Evolutionary conservation across 1,284 basidiomycete genomes (phyloP).

Genomic region (Xanthoconium separans): DNA sequence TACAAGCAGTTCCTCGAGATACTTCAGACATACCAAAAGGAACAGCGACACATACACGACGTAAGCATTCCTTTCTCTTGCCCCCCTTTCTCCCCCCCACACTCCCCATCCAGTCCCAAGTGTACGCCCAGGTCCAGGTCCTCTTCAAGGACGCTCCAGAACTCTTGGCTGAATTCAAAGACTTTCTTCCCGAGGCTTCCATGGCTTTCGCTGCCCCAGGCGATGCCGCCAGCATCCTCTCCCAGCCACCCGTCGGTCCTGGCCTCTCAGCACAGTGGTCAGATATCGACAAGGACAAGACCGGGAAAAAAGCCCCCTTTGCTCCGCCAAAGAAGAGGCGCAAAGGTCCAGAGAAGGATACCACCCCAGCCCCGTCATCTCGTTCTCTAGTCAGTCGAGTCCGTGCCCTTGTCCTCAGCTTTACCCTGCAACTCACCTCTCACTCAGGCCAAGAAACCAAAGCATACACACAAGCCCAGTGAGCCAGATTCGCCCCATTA

Average conservation of each 20-base stretch:
- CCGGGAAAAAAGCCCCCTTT: slow-evolving; percentile 41
- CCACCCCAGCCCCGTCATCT: slow-evolving; percentile 52
- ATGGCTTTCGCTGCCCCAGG: slow-evolving; percentile 37
- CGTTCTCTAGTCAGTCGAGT: slow-evolving; percentile 44
- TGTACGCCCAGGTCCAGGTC: slow-evolving; percentile 89
- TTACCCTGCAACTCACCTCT: slow-evolving; percentile 6
- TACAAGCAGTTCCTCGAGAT: slow-evolving; percentile 99
- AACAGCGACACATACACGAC: slow-evolving; percentile 85
- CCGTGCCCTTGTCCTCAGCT: slow-evolving; percentile 11
- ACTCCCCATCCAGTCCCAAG: slow-evolving; percentile 54
- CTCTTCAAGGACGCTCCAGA: slow-evolving; percentile 94
- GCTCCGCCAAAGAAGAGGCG: slow-evolving; percentile 49
- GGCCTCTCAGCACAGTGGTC: slow-evolving; percentile 38
- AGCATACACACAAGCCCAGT: slow-evolving; percentile 53
- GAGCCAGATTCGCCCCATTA: slow-evolving; percentile 59
- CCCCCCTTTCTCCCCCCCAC: slow-evolving; percentile 7
- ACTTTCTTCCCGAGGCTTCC: slow-evolving; percentile 83
- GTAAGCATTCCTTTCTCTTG: slow-evolving; percentile 48
- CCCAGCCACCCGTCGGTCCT: slow-evolving; percentile 40
- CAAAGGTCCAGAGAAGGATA: slow-evolving; percentile 54
- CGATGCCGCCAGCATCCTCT: slow-evolving; percentile 41
- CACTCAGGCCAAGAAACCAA: slow-evolving; percentile 54
- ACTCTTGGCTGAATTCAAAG: slow-evolving; percentile 93
- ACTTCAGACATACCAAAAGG: slow-evolving; percentile 96
- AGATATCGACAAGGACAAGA: slow-evolving; percentile 44